phyloP scores from a whole-genome alignment of 495 filamentous ascomycete species.

The Aspergillus nidulans region DNA sequence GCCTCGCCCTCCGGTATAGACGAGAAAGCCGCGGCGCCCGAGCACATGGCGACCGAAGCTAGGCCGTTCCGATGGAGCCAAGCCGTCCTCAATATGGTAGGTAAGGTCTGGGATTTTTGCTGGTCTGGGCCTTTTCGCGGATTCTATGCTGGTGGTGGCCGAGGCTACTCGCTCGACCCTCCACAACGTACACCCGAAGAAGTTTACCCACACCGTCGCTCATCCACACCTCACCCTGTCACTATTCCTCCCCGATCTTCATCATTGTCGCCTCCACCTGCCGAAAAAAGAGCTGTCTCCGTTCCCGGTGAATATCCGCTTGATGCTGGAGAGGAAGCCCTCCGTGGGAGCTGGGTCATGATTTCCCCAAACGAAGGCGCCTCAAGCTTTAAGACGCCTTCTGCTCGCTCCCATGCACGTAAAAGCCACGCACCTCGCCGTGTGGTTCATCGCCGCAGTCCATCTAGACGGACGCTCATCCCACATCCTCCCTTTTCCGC shows the following conservation, averaged over 20 bases:
- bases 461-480: constrained; percentile 26
- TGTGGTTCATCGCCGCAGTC: constrained; percentile 7
- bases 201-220: neutral
- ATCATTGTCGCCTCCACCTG: neutral
- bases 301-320: constrained; percentile 24
- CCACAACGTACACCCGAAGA: constrained; percentile 11
- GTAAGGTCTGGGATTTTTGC: constrained; percentile 81
- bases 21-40: constrained; percentile 18
- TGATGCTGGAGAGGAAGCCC: constrained; percentile 42
- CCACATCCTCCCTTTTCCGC: constrained; percentile 26
- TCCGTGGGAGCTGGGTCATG: constrained; percentile 69
- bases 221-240: neutral
- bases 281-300: constrained; percentile 26
- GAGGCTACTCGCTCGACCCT: constrained; percentile 53
- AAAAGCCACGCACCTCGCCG: constrained; percentile 2
- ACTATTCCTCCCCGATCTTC: neutral
- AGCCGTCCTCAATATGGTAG: constrained; percentile 56
- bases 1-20: constrained; percentile 15
- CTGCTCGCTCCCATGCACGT: neutral
- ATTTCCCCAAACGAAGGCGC: constrained; percentile 42
- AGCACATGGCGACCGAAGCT: constrained; percentile 20
- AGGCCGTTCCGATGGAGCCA: constrained; percentile 38
- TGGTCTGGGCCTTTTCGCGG: constrained; percentile 67
- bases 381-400: constrained; percentile 3
- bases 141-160: constrained; percentile 80